Evolutionary conservation across 495 filamentous ascomycete species (phyloP).

Genomic region (Rusavskia elegans): DNA sequence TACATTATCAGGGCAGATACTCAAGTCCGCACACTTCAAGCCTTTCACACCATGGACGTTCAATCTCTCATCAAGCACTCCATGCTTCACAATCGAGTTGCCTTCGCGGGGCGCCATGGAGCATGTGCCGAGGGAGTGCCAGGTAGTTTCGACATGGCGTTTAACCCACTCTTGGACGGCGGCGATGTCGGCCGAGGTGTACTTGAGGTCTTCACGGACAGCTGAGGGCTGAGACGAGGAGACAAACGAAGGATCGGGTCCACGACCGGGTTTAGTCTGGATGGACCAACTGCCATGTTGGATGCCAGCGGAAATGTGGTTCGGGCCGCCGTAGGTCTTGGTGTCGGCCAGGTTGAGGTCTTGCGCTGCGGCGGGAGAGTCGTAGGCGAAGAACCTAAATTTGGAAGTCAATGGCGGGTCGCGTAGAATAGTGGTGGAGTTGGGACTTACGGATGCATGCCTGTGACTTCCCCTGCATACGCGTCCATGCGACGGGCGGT

Average conservation of each 20-base stretch:
- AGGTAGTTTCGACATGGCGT: conserved; percentile 64
- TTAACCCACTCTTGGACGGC: conserved; percentile 66
- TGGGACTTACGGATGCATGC: conserved; percentile 33
- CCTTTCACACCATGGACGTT: conserved; percentile 70
- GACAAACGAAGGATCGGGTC: conserved; percentile 26
- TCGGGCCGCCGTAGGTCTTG: conserved; percentile 55
- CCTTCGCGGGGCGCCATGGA: conserved; percentile 69
- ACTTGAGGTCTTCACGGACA: conserved; percentile 46
- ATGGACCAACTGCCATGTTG: conserved; percentile 35
- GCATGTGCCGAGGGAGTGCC: conserved; percentile 58
- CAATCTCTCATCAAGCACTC: conserved; percentile 63
- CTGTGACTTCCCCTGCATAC: conserved; percentile 62
- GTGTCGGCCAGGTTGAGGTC: conserved; percentile 64
- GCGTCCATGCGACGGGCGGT: conserved; percentile 62
- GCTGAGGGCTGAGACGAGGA: conserved; percentile 35
- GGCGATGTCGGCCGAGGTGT: conserved; percentile 48
- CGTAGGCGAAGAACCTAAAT: conserved; percentile 43
- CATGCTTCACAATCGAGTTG: conserved; percentile 66
- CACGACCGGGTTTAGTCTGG: conserved; percentile 31
- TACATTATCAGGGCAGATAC: conserved; percentile 70
- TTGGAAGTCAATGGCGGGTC: conserved; percentile 3
- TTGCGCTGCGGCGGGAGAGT: conserved; percentile 48
- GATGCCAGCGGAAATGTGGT: conserved; percentile 59
- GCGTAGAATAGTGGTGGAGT: not conserved
- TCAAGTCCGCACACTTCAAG: conserved; percentile 68